Conservation (phyloP, 148 eudicot genomes). For the Linanthus parryae region DNA sequence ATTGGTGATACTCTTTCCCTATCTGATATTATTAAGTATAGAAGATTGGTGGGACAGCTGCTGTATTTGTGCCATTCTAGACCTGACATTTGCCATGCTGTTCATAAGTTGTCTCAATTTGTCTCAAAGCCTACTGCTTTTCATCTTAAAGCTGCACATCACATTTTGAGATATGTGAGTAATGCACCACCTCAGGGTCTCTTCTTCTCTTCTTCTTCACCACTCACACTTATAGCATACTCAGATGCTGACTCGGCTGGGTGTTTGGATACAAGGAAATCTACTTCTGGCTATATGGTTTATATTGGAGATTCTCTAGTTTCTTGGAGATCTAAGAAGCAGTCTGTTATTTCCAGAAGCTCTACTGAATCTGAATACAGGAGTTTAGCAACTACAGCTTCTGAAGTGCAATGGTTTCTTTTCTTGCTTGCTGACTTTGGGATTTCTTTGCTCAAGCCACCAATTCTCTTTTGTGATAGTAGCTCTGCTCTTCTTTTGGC, state of each 20-base stretch:
- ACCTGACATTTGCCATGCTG: background rate
- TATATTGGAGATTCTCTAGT: background rate
- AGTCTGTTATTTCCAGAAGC: background rate
- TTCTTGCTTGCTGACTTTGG: background rate
- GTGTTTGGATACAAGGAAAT: background rate
- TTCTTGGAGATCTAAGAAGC: background rate
- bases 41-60: background rate
- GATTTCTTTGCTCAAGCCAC: background rate
- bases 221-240: background rate
- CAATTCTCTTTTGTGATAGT: background rate
- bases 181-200: background rate
- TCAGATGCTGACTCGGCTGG: background rate
- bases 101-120: background rate
- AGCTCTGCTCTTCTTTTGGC: background rate
- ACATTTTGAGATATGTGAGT: too few relatives aligned
- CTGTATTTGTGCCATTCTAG: background rate
- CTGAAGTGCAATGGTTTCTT: background rate
- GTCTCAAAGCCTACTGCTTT: background rate
- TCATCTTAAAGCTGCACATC: background rate
- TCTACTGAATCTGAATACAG: too few relatives aligned
- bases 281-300: background rate
- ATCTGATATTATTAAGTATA: background rate
- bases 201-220: background rate
- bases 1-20: background rate
- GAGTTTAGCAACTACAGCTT: background rate